Percentiles rank a stretch among this genome's conserved stretches.
phyloP scores from a whole-genome alignment of 345 rosid species.

The Cochlearia excelsa region DNA sequence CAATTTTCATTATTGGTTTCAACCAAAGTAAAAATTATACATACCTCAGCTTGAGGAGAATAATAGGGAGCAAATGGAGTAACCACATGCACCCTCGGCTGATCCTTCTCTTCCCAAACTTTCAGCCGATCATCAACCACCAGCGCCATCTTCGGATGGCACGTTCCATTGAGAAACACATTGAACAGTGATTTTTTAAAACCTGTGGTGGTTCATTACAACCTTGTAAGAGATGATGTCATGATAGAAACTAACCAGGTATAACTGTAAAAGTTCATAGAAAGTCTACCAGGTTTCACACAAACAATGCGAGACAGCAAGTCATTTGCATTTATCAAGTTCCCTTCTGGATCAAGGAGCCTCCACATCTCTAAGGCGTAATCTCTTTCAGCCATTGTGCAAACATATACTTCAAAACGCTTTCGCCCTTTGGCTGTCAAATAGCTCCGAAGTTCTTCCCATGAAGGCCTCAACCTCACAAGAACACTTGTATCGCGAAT shows the following conservation, averaged over 20 bases:
- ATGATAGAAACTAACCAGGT: slow-evolving; percentile 18
- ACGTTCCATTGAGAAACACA: slow-evolving; percentile 84
- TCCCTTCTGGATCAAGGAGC: slow-evolving; percentile 98
- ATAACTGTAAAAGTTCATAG: neutral
- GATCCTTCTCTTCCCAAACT: slow-evolving; percentile 99
- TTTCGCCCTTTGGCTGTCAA: slow-evolving; percentile 94
- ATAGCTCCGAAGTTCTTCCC: slow-evolving; percentile 94
- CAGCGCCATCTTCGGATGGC: slow-evolving; percentile 95
- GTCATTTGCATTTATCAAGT: slow-evolving; percentile 71
- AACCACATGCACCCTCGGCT: slow-evolving; percentile 94
- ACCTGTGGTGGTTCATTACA: slow-evolving; percentile 45
- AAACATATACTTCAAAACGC: slow-evolving; percentile 99
- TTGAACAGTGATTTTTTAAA: slow-evolving; percentile 75
- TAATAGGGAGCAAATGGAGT: slow-evolving; percentile 98
- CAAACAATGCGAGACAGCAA: slow-evolving; percentile 83
- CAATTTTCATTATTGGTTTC: slow-evolving; percentile 15
- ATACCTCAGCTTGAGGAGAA: slow-evolving; percentile 98
- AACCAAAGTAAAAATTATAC: slow-evolving; percentile 25
- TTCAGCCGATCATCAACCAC: slow-evolving; percentile 95
- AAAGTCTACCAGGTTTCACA: slow-evolving; percentile 74
- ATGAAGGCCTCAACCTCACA: slow-evolving; percentile 98
- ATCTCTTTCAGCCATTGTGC: slow-evolving; percentile 99
- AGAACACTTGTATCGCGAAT: slow-evolving; percentile 98
- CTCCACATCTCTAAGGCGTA: slow-evolving; percentile 99
- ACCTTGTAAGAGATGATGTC: slow-evolving; percentile 18